phyloP scores from a whole-genome alignment of 2,329 filamentous ascomycete species.

The Allantophomopsis lycopodina region DNA sequence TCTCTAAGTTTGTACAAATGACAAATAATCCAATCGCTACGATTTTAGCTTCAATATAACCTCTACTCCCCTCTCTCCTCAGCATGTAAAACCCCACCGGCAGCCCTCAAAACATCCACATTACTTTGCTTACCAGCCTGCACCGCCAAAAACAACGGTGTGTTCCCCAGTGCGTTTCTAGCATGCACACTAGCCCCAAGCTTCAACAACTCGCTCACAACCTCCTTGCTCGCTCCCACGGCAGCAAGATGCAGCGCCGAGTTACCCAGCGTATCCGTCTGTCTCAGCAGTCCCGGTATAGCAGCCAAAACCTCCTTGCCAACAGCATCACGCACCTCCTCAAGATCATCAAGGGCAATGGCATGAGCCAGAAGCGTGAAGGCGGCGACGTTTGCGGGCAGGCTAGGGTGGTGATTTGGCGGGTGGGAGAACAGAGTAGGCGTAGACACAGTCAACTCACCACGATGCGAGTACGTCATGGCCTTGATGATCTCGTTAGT shows the following conservation, averaged over 20 bases:
- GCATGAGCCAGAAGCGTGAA: constrained; percentile 49
- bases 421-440: constrained; percentile 42
- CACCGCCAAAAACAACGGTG: constrained; percentile 48
- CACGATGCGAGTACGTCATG: constrained; percentile 49
- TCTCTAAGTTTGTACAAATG: no score
- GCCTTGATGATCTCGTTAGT: constrained; percentile 42
- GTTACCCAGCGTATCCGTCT: constrained; percentile 23
- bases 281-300: constrained; percentile 17
- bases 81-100: constrained; percentile 45
- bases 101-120: constrained; percentile 38
- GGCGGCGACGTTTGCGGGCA: constrained; percentile 40
- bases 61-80: constrained; percentile 23
- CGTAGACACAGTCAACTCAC: constrained; percentile 46
- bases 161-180: constrained; percentile 51
- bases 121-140: constrained; percentile 39
- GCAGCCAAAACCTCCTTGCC: constrained; percentile 11
- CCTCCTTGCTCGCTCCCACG: constrained; percentile 29
- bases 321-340: constrained; percentile 13
- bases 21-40: no score
- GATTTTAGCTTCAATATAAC: no score
- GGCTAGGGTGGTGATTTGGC: constrained; percentile 15
- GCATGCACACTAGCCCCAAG: constrained; percentile 54
- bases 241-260: constrained; percentile 24
- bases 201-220: constrained; percentile 43
- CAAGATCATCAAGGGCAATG: constrained; percentile 43